phyloP scores from a whole-genome alignment of 179 eudicot genomes.

The Pouteria campechiana region DNA sequence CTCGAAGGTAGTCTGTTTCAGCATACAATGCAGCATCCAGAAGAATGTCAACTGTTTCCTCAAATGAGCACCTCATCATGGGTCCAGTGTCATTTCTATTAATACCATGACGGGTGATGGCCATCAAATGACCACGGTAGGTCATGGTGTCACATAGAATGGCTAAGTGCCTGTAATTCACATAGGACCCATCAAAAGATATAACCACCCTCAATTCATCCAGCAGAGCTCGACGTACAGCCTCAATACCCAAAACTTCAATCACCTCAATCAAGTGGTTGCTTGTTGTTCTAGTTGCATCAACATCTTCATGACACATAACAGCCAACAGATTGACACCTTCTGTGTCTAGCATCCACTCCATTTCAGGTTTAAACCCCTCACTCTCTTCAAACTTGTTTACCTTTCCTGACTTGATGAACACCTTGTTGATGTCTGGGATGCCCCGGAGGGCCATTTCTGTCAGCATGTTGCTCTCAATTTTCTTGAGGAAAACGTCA shows the following conservation, averaged over 20 bases:
- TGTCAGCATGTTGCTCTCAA: conserved; percentile 90
- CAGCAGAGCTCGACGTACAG: conserved; percentile 81
- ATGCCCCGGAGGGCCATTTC: conserved; percentile 95
- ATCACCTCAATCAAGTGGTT: conserved; percentile 95
- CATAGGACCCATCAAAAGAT: conserved; percentile 95
- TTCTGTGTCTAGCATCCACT: conserved; percentile 99
- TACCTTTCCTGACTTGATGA: conserved; percentile 68
- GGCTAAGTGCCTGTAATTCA: conserved; percentile 90
- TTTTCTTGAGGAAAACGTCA: conserved; percentile 92
- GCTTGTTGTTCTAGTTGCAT: conserved; percentile 87
- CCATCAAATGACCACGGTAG: conserved; percentile 97
- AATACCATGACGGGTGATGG: conserved; percentile 97
- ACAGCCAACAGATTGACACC: conserved; percentile 97
- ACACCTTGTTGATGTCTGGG: conserved; percentile 89
- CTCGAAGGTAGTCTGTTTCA: conserved; percentile 73
- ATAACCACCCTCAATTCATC: conserved; percentile 94
- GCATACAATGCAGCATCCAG: conserved; percentile 98
- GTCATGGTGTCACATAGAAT: conserved; percentile 98
- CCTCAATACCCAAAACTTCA: conserved; percentile 97
- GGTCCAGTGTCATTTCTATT: conserved; percentile 96
- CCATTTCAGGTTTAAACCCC: conserved; percentile 75
- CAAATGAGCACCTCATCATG: conserved; percentile 97
- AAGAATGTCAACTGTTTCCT: conserved; percentile 99
- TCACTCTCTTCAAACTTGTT: conserved; percentile 73
- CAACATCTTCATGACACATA: conserved; percentile 93